Base-by-base conservation (phyloP, 495 filamentous ascomycete genomes). In the Hypoxylon cercidicola region DNA sequence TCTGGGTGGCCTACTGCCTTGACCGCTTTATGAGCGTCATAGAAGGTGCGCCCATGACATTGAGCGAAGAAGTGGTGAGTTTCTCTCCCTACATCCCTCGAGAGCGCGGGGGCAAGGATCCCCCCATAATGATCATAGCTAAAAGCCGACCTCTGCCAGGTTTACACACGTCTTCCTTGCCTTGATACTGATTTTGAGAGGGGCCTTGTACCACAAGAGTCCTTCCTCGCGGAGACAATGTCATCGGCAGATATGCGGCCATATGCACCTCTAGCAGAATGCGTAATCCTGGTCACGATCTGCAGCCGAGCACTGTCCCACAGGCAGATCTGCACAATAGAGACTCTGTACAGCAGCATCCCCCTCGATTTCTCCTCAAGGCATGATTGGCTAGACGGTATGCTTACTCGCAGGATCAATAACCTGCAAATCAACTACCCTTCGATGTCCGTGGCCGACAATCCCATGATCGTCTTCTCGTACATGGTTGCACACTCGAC, bases 1-100 rank as follows among this genome's bases (percentile, higher is more conserved):
- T 86, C 50, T 87, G 85, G 85, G 74, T 86, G 44, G 83, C 84
- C 0, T 86, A 83, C 46, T 79, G 75, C 21, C 74, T 87, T 10
- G 85, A 87, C 64, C 76, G 80, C 4, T 78, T 86, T 20, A 77
- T 82, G 49, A 82, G 79, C 41, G 73, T 85, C 20, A 75, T 75
- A 30, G 76, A 80, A 30, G 75, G 75, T 3, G 70, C 76, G 54
- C 83, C 82, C 1, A 70, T 82, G 50, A 84, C 81, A 12, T 57
- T 87, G 28, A 76, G 78, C 20, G 84, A 86, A 47, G 77, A 83
- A 58, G 61, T 79, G 69, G 82, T 85, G 63, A 63, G 78, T 68
- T 45, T 32, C 23, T 39, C n/a, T 9, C 5, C 41, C 30, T 30
- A 18, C 18, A 35, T 18, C 4, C 6, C 40, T 15, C 46, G 9